phyloP scores from a whole-genome alignment of 1,139 yeast species.

The Kurtzmaniella natalensis region DNA sequence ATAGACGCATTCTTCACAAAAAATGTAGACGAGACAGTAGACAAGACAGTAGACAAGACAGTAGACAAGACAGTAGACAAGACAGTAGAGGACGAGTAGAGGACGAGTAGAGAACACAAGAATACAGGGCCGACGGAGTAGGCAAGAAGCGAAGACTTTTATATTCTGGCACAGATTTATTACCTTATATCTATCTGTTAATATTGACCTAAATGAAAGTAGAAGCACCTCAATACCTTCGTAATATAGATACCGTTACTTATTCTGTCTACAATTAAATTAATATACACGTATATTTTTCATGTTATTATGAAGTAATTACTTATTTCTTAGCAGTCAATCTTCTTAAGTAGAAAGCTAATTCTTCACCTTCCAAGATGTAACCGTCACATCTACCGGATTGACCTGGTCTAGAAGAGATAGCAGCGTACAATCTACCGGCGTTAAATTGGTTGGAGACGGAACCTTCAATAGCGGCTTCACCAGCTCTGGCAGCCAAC shows the following conservation, averaged over 20 bases:
- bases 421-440: slow-evolving; percentile 98
- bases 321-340: slow-evolving; percentile 96
- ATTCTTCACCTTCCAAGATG: slow-evolving; percentile 99
- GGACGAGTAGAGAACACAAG: too few relatives aligned
- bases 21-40: too few relatives aligned
- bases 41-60: too few relatives aligned
- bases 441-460: slow-evolving; percentile 96
- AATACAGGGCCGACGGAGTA: too few relatives aligned
- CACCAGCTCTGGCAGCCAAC: slow-evolving; percentile 85
- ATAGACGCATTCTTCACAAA: background rate
- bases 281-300: slow-evolving; percentile 14
- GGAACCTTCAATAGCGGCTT: slow-evolving; percentile 82
- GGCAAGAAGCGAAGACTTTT: too few relatives aligned
- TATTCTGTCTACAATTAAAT: slow-evolving; percentile 5
- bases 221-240: too few relatives aligned
- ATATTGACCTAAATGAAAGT: too few relatives aligned
- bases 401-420: slow-evolving; percentile 99
- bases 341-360: slow-evolving; percentile 99
- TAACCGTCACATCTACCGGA: slow-evolving; percentile 99
- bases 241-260: too few relatives aligned
- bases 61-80: too few relatives aligned
- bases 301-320: slow-evolving; percentile 10
- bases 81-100: too few relatives aligned
- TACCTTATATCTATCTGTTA: too few relatives aligned
- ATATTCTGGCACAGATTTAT: too few relatives aligned